A percentile compares a stretch with the other conserved stretches of the same genome.
These are phyloP conservation scores for Colletotrichum orbiculare DNA, from an alignment of 2,329 filamentous ascomycete species.

Conservation along the genomic window DNA sequence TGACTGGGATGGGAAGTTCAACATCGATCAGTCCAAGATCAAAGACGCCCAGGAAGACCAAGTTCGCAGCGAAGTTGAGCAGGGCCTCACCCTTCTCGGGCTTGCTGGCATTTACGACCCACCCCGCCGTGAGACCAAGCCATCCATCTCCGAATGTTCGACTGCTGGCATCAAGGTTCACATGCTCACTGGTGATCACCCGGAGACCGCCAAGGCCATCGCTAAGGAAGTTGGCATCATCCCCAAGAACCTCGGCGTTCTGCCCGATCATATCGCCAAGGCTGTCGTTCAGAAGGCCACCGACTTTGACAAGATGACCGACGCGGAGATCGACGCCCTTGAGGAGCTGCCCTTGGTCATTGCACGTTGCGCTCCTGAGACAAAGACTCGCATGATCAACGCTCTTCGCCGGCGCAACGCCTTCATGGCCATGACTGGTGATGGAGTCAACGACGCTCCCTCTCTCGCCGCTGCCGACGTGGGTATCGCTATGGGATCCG, in stretches of 20 bases:
- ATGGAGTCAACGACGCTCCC: slow-evolving; percentile 88
- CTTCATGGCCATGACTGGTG: slow-evolving; percentile 89
- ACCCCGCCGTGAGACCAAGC: slow-evolving; percentile 82
- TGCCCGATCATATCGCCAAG: slow-evolving; percentile 72
- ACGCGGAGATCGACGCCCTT: slow-evolving; percentile 80
- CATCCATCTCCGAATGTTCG: slow-evolving; percentile 76
- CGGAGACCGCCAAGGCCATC: slow-evolving; percentile 81
- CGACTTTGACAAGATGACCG: slow-evolving; percentile 81
- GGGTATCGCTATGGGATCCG: slow-evolving; percentile 91
- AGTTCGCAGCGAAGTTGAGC: slow-evolving; percentile 72
- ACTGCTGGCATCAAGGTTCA: slow-evolving; percentile 81
- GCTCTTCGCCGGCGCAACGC: slow-evolving; percentile 80
- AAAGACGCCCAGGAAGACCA: slow-evolving; percentile 46
- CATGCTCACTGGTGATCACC: slow-evolving; percentile 88
- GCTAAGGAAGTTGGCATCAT: slow-evolving; percentile 84
- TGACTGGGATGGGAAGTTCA: slow-evolving; percentile 63
- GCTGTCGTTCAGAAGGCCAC: slow-evolving; percentile 80
- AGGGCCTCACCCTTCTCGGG: slow-evolving; percentile 78
- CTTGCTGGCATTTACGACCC: slow-evolving; percentile 89
- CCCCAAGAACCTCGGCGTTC: slow-evolving; percentile 67
- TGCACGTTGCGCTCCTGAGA: slow-evolving; percentile 85
- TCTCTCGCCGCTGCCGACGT: slow-evolving; percentile 85
- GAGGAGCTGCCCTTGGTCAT: slow-evolving; percentile 83
- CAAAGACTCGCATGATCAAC: slow-evolving; percentile 92
- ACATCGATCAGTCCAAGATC: slow-evolving; percentile 45